A percentile compares a stretch with the other conserved stretches of the same genome.
Conservation (phyloP, 805 yeast genomes). For the Torulaspora franciscae region DNA sequence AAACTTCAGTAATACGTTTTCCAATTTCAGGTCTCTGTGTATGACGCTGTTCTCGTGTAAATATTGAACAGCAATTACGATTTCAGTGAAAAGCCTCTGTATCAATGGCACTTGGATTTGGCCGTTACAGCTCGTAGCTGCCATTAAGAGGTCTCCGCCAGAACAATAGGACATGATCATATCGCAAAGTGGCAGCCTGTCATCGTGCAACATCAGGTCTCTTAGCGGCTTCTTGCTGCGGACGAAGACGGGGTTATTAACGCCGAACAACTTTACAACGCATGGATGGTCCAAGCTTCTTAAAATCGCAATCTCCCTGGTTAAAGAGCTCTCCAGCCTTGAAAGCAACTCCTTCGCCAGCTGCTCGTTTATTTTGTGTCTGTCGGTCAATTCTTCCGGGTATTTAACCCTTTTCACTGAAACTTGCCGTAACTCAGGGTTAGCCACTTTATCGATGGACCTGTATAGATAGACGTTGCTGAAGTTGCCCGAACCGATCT, state of each 20-base stretch:
- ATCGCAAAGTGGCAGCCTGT: constrained; percentile 23
- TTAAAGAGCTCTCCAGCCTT: constrained; percentile 55
- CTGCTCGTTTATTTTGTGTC: constrained; percentile 14
- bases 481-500: constrained; percentile 65
- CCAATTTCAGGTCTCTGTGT: constrained; percentile 90
- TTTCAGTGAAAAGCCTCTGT: constrained; percentile 63
- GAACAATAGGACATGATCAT: constrained; percentile 70
- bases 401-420: constrained; percentile 68
- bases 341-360: constrained; percentile 41
- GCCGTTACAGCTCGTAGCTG: constrained; percentile 43
- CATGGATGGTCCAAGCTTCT: constrained; percentile 59
- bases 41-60: constrained; percentile 65
- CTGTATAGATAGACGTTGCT: constrained; percentile 56
- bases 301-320: constrained; percentile 72
- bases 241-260: constrained; percentile 29
- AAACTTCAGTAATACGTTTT: constrained; percentile 60
- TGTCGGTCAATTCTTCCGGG: constrained; percentile 27
- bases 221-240: constrained; percentile 29
- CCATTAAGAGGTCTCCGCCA: constrained; percentile 82
- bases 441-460: constrained; percentile 20
- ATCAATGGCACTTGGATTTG: constrained; percentile 47
- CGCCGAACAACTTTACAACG: constrained; percentile 56
- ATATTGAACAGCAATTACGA: constrained; percentile 63
- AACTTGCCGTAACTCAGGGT: constrained; percentile 32
- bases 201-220: constrained; percentile 31